These are phyloP conservation scores for Yamadazyma membranifaciens DNA, from an alignment of 1,139 yeast species.

Conservation along the genomic window DNA sequence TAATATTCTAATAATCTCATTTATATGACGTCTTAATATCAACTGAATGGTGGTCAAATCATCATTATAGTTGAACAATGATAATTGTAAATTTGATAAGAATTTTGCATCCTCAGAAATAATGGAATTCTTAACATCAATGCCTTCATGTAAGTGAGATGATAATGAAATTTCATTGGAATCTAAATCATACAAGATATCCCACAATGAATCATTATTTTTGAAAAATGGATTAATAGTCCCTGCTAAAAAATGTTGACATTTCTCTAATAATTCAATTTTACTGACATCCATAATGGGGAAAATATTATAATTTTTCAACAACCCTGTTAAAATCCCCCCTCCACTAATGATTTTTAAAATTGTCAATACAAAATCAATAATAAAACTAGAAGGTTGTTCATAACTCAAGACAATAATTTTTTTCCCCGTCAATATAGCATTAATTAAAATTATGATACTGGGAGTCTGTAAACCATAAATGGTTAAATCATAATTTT, in stretches of 20 bases:
- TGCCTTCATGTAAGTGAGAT: slow-evolving; percentile 20
- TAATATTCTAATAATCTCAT: slow-evolving; percentile 43
- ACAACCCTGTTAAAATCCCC: slow-evolving; percentile 53
- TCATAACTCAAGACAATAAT: slow-evolving; percentile 56
- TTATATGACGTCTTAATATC: slow-evolving; percentile 47
- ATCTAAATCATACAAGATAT: slow-evolving; percentile 57
- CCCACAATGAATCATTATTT: slow-evolving; percentile 57
- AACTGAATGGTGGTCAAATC: slow-evolving; percentile 49
- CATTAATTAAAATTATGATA: slow-evolving; percentile 53
- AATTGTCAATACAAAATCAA: slow-evolving; percentile 53
- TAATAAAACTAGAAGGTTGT: slow-evolving; percentile 53
- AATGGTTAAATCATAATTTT: slow-evolving; percentile 43
- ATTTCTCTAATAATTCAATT: slow-evolving; percentile 52
- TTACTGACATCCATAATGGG: slow-evolving; percentile 65
- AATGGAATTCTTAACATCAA: slow-evolving; percentile 29
- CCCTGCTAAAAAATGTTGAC: slow-evolving; percentile 61
- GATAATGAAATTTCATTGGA: slow-evolving; percentile 41
- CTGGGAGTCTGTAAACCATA: slow-evolving; percentile 63
- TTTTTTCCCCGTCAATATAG: slow-evolving; percentile 56
- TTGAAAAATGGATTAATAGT: slow-evolving; percentile 68
- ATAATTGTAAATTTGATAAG: slow-evolving; percentile 42
- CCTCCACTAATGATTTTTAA: slow-evolving; percentile 58
- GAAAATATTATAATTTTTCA: slow-evolving; percentile 48
- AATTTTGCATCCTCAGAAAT: slow-evolving; percentile 50
- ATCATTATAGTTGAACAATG: slow-evolving; percentile 46